Evolutionary conservation across 2,329 filamentous ascomycete genomes (phyloP), one percentile per base, ranked within the genome.

Genomic region (Shiraia sp.): DNA sequence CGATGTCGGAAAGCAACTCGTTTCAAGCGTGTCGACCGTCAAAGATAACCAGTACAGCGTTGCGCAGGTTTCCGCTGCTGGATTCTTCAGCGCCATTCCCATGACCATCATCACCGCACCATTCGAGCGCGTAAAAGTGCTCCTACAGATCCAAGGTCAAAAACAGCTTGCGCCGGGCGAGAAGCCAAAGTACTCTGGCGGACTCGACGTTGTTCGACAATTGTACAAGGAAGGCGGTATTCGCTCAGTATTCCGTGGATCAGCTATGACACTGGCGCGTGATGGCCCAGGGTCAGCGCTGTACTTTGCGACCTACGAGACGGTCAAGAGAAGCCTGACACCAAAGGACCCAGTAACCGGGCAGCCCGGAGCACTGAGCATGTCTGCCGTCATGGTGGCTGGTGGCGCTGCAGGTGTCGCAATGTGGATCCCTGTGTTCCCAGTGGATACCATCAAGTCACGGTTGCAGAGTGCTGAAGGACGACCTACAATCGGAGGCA

Each of bases 391-490:
- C 42, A 89, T 91, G 59, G 81, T 83, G 19, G 93, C 93, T 2
- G 93, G 93, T 59, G 93, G 88, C 50, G 88, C 86, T 3, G 93
- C 93, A 0, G 93, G 93, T 64, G 82, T 99, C 17, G 93, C 93
- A 50, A 99, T 99, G 93, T 99, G 93, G 93, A 93, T 96, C 56
- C 91, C 93, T 39, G 91, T 99, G 29, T 99, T 99, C 81, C 93
- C 93, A 15, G 81, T 99, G 52, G 93, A 99, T 66, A 99, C 93
- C 0, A 85, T 99, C 74, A 99, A 99, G 82, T 91, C 86, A 51
- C 79, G 91, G 26, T 75, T 99, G 67, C 93, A 99, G 79, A 95
- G 89, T 30, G 90, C 90, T 29, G 88, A 93, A 63, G 90, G 90
- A 34, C 86, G 86, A 56, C 85, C 90, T 35, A 89, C 87, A 0